Percentiles rank a stretch among this genome's conserved stretches.
Evolutionary conservation across 441 rosid species (phyloP).

Genomic region (Viola pubescens): DNA sequence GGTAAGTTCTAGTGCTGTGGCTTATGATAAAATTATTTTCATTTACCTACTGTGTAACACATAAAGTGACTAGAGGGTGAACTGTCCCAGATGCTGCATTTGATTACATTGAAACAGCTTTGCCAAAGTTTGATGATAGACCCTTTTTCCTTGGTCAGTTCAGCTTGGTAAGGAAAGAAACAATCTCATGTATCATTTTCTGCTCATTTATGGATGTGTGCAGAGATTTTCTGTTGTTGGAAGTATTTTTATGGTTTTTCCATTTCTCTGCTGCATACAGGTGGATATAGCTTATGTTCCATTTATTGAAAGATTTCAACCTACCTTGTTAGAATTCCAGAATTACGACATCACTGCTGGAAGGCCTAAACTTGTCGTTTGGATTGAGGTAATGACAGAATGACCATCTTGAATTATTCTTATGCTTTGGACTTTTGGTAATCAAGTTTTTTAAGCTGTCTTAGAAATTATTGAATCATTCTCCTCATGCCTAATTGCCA

Average conservation of each 20-base stretch:
- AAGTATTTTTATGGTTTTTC: not conserved
- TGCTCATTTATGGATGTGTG: no score
- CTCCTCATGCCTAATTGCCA: not conserved
- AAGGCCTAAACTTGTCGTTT: conserved; percentile 59
- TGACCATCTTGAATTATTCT: not conserved
- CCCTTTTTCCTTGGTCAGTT: conserved; percentile 67
- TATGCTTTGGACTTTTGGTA: not conserved
- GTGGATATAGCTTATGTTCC: conserved; percentile 74
- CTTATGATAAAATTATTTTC: conserved; percentile 8
- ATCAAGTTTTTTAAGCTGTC: not conserved
- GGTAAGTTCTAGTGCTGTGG: conserved; percentile 28
- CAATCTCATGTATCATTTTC: no score
- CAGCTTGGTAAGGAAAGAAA: conserved; percentile 43
- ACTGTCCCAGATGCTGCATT: conserved; percentile 47
- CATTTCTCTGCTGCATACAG: conserved; percentile 19
- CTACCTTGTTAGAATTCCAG: conserved; percentile 41
- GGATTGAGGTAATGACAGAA: conserved; percentile 55
- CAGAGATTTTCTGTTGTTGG: not conserved
- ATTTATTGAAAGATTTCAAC: conserved; percentile 54
- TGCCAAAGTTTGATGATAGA: conserved; percentile 56
- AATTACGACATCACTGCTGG: conserved; percentile 46
- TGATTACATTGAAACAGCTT: conserved; percentile 54
- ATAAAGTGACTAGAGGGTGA: not conserved
- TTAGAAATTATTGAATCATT: not conserved
- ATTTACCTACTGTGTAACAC: not conserved